Evolutionary conservation across 2,329 filamentous ascomycete genomes (phyloP).

Genomic region (Phaeophleospora eucalypticola): DNA sequence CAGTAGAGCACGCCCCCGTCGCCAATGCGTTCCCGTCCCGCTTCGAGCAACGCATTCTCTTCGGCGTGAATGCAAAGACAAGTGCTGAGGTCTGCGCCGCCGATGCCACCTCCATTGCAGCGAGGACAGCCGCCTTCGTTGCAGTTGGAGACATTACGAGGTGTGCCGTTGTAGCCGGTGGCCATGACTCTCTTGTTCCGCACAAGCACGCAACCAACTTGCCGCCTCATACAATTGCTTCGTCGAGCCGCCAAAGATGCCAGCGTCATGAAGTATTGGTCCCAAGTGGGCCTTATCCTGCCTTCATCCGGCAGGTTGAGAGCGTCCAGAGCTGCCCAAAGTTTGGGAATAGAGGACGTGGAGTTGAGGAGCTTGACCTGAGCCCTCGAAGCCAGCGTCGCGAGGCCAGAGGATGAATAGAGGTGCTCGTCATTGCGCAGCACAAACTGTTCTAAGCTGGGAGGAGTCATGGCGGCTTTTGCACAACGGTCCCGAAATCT

Average conservation of each 20-base stretch:
- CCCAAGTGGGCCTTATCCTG: conserved; percentile 85
- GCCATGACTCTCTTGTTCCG: conserved; percentile 81
- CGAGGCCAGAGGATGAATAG: conserved; percentile 60
- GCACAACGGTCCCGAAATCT: conserved; percentile 63
- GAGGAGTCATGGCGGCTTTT: conserved; percentile 42
- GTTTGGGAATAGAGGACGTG: conserved; percentile 63
- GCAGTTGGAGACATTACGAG: conserved; percentile 82
- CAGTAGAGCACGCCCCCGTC: conserved; percentile 70
- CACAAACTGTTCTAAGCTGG: conserved; percentile 57
- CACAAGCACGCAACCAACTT: conserved; percentile 91
- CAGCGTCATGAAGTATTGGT: conserved; percentile 97
- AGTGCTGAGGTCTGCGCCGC: conserved; percentile 72
- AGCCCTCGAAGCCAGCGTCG: conserved; percentile 74
- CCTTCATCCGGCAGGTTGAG: conserved; percentile 74
- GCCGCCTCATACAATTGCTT: conserved; percentile 96
- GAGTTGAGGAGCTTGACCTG: conserved; percentile 85
- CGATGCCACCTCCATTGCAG: conserved; percentile 62
- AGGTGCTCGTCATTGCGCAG: conserved; percentile 68
- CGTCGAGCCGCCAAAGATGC: conserved; percentile 84
- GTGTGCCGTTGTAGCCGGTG: conserved; percentile 98
- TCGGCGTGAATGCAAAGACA: conserved; percentile 97
- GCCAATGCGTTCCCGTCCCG: conserved; percentile 82
- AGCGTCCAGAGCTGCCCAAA: conserved; percentile 67
- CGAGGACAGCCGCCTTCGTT: conserved; percentile 83
- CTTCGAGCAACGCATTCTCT: conserved; percentile 93